These are phyloP conservation scores for Penicillium robsamsonii DNA, from an alignment of 495 filamentous ascomycete species.

Conservation along the genomic window DNA sequence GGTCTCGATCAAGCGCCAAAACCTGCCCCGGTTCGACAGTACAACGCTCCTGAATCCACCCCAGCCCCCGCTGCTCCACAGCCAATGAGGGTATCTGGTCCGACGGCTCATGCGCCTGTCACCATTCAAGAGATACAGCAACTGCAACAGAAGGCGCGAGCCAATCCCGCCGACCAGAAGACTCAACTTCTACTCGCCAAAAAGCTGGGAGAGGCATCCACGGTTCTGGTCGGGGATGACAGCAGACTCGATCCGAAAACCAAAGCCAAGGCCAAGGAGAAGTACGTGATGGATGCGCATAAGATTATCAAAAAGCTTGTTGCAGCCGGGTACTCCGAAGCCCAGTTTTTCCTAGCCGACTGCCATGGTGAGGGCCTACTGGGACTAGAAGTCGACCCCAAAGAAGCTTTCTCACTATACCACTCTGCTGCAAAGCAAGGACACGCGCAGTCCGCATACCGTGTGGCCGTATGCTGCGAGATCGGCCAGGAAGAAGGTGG, in stretches of 20 bases:
- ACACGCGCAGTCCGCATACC: constrained; percentile 83
- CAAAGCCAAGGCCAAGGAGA: constrained; percentile 73
- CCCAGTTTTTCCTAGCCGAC: constrained; percentile 93
- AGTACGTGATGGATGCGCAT: constrained; percentile 79
- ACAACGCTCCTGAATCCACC: constrained; percentile 42
- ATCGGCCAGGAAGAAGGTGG: constrained; percentile 92
- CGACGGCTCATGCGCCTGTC: constrained; percentile 51
- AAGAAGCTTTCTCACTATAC: constrained; percentile 89
- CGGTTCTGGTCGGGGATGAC: constrained; percentile 65
- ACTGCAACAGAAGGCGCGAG: constrained; percentile 63
- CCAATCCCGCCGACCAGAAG: constrained; percentile 67
- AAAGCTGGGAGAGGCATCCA: constrained; percentile 81
- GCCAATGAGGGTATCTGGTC: constrained; percentile 27
- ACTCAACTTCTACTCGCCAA: constrained; percentile 74
- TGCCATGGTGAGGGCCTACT: constrained; percentile 75
- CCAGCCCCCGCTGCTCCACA: constrained; percentile 36
- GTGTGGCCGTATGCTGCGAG: constrained; percentile 96
- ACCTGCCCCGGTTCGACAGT: constrained; percentile 73
- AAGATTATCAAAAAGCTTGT: constrained; percentile 88
- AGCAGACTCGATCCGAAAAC: constrained; percentile 72
- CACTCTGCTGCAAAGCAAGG: constrained; percentile 89
- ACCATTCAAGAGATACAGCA: constrained; percentile 75
- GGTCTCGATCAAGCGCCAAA: constrained; percentile 63
- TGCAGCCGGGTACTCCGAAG: constrained; percentile 65
- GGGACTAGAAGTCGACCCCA: constrained; percentile 72